These are phyloP conservation scores for Trichoderma orchidacearum DNA, from an alignment of 495 filamentous ascomycete genomes.

Conservation along the genomic window DNA sequence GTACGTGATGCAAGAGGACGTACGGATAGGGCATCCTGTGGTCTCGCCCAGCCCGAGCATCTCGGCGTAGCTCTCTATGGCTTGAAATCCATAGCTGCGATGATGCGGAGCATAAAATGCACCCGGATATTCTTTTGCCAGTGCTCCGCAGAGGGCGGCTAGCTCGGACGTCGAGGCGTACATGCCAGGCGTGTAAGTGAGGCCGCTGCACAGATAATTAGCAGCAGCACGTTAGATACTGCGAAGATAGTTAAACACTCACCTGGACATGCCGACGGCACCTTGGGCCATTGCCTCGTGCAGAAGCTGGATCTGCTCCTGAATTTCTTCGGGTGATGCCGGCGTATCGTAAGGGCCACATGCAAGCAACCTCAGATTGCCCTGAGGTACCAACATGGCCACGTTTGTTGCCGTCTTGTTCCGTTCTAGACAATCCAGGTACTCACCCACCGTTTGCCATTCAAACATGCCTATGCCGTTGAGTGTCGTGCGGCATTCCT, in stretches of 20 bases:
- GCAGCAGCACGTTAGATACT: not conserved
- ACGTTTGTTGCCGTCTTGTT: constrained; percentile 2
- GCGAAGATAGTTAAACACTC: not conserved
- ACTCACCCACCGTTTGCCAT: constrained; percentile 2
- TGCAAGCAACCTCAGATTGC: constrained; percentile 1
- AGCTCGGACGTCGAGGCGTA: constrained; percentile 3
- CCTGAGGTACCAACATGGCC: constrained; percentile 2
- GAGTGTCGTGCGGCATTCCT: constrained; percentile 1
- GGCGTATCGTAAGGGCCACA: constrained; percentile 1
- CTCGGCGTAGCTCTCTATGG: constrained; percentile 2
- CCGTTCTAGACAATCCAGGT: not conserved
- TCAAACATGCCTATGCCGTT: constrained; percentile 2
- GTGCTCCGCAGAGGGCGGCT: not conserved
- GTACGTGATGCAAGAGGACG: not conserved
- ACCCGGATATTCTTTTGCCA: not conserved
- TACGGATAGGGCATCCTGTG: constrained; percentile 3
- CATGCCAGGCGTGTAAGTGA: constrained; percentile 3
- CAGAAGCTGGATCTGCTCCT: not conserved
- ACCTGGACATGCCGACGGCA: constrained; percentile 3
- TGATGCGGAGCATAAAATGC: constrained; percentile 3
- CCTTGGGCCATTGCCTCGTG: constrained; percentile 2
- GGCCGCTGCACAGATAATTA: not conserved
- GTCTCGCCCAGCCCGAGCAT: constrained; percentile 1
- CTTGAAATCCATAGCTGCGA: constrained; percentile 3
- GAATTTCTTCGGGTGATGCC: not conserved